A percentile compares a stretch with the other conserved stretches of the same genome.
Evolutionary conservation across 495 filamentous ascomycete genomes (phyloP).

Genomic region (Aspergillus carlsbadensis): DNA sequence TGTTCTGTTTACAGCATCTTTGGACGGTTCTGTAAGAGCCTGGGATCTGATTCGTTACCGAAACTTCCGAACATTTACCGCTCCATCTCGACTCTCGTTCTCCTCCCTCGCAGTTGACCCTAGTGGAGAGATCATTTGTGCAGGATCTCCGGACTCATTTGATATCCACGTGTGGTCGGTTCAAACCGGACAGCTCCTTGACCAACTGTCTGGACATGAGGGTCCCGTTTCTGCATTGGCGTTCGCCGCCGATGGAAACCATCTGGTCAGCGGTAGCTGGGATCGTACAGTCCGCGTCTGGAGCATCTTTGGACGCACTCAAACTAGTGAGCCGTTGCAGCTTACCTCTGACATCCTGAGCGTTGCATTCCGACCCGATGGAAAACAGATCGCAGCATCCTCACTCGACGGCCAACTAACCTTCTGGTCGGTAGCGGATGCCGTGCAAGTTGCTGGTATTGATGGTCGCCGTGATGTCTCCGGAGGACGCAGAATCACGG

Average conservation of each 20-base stretch:
- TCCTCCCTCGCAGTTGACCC: conserved; percentile 94
- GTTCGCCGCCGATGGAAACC: conserved; percentile 81
- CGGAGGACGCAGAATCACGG: conserved; percentile 81
- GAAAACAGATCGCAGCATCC: conserved; percentile 83
- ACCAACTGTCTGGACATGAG: conserved; percentile 88
- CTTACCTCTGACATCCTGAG: conserved; percentile 86
- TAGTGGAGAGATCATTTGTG: conserved; percentile 91
- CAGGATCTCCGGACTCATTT: conserved; percentile 91
- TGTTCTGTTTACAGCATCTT: conserved; percentile 88
- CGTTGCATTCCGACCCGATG: conserved; percentile 86
- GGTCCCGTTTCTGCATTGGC: conserved; percentile 84
- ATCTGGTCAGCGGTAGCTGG: conserved; percentile 89
- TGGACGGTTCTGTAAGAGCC: conserved; percentile 90
- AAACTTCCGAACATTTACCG: conserved; percentile 96
- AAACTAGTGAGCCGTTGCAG: conserved; percentile 91
- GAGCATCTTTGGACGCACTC: conserved; percentile 89
- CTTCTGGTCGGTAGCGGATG: conserved; percentile 91
- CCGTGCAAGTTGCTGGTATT: conserved; percentile 73
- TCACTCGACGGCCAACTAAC: conserved; percentile 91
- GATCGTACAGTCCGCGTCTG: conserved; percentile 92
- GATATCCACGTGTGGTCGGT: conserved; percentile 98
- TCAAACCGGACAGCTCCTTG: conserved; percentile 92
- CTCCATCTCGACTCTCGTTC: conserved; percentile 86
- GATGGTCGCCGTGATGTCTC: conserved; percentile 91
- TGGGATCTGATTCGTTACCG: conserved; percentile 97